Evolutionary conservation across 192 early-diverging fungal genomes (phyloP).

Genomic region (Powellomyces hirtus): DNA sequence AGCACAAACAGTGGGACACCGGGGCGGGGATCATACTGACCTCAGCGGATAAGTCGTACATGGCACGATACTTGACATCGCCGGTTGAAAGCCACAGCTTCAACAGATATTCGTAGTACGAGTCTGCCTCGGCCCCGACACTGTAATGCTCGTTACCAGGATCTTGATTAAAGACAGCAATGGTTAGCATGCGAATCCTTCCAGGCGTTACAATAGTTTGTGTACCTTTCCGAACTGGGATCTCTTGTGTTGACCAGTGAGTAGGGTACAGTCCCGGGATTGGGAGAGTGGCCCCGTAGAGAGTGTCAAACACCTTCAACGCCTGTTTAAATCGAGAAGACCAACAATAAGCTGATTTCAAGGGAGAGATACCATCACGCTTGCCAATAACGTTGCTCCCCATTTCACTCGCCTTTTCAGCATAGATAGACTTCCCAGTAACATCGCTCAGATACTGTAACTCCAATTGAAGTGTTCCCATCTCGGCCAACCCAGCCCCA

Average conservation of each 20-base stretch:
- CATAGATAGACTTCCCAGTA: conserved; percentile 69
- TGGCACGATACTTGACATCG: conserved; percentile 28
- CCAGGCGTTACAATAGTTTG: too few species aligned
- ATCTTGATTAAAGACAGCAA: too few species aligned
- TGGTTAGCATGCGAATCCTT: too few species aligned
- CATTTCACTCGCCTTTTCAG: conserved; percentile 33
- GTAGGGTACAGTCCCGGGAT: conserved; percentile 55
- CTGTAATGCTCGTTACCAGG: conserved; percentile 28
- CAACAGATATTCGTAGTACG: conserved; percentile 51
- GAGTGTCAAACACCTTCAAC: neutral
- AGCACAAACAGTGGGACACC: too few species aligned
- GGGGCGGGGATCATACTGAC: too few species aligned
- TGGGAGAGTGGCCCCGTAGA: neutral
- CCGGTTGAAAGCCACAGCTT: conserved; percentile 48
- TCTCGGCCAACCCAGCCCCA: conserved; percentile 24
- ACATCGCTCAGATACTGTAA: conserved; percentile 78
- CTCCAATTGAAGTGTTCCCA: conserved; percentile 76
- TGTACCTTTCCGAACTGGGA: neutral
- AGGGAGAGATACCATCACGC: too few species aligned
- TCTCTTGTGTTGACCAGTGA: conserved; percentile 38
- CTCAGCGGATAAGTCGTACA: conserved; percentile 31
- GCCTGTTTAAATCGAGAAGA: neutral
- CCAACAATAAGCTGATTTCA: too few species aligned
- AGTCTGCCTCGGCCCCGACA: conserved; percentile 41
- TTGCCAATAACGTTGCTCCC: too few species aligned